Conservation (phyloP, 1,139 yeast species). For the Geotrichum europaeum region DNA sequence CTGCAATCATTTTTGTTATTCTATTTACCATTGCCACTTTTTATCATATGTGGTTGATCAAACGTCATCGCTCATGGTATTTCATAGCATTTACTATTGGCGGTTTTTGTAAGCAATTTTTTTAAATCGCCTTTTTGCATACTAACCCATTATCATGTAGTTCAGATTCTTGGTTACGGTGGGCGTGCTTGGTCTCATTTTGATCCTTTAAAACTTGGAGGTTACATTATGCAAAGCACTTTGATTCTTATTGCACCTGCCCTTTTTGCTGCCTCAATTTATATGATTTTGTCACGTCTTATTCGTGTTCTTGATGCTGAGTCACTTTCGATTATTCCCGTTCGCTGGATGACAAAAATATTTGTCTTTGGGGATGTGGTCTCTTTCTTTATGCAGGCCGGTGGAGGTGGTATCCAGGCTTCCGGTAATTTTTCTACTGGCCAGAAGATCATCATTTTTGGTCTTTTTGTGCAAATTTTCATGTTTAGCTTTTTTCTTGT, state of each 20-base stretch:
- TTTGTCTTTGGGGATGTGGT: conserved; percentile 43
- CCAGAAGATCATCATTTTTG: background rate
- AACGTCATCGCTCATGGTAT: background rate
- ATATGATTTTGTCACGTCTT: conserved; percentile 42
- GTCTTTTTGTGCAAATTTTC: background rate
- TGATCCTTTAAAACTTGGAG: background rate
- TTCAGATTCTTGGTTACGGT: background rate
- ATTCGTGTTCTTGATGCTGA: conserved; percentile 32
- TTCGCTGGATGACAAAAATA: conserved; percentile 36
- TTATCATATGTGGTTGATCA: background rate
- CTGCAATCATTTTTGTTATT: background rate
- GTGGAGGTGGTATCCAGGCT: conserved; percentile 38
- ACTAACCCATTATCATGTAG: background rate
- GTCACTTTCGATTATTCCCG: conserved; percentile 32
- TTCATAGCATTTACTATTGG: background rate
- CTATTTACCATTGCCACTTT: background rate
- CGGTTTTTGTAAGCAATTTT: background rate
- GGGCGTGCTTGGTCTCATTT: background rate
- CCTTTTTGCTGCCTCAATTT: conserved; percentile 42
- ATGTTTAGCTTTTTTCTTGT: background rate
- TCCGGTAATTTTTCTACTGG: background rate
- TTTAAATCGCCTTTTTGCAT: too few relatives aligned
- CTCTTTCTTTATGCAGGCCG: conserved; percentile 40
- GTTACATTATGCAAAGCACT: conserved; percentile 36
- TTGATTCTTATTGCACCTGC: conserved; percentile 42